Evolutionary conservation across 129 eudicot genomes (phyloP).

Genomic region (Tagetes erecta): DNA sequence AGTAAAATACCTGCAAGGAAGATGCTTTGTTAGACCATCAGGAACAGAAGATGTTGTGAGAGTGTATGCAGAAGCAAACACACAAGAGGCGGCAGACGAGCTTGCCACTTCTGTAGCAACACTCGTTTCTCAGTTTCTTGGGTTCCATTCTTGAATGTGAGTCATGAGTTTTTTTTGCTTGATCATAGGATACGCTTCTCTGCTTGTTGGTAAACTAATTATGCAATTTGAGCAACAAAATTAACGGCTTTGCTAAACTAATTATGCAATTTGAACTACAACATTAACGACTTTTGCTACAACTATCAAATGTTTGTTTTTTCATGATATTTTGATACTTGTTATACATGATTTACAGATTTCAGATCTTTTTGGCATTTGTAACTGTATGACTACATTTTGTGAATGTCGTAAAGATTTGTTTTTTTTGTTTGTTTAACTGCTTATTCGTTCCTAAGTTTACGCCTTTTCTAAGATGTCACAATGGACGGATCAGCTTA

Average conservation of each 20-base stretch:
- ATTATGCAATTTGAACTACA: constrained; percentile 8
- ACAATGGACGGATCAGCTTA: too few species aligned
- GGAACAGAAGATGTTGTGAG: constrained; percentile 90
- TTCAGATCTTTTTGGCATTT: not conserved
- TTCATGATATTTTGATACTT: not conserved
- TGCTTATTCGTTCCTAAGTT: not conserved
- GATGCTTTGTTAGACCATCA: constrained; percentile 90
- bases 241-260: constrained; percentile 8
- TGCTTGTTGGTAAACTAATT: constrained; percentile 4
- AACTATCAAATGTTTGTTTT: not conserved
- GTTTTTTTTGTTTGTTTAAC: not conserved
- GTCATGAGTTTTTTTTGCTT: not conserved
- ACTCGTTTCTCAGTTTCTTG: constrained; percentile 64
- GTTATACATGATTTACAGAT: not conserved
- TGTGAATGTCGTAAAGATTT: not conserved
- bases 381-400: not conserved
- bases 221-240: not conserved
- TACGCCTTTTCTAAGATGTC: not conserved
- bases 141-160: constrained; percentile 25
- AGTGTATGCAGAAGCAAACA: constrained; percentile 82
- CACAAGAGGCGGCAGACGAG: constrained; percentile 71
- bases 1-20: constrained; percentile 64
- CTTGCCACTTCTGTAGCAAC: constrained; percentile 65
- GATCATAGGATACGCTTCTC: not conserved
- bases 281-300: not conserved